These are phyloP conservation scores for Kalmusia sp. DNA, from an alignment of 2,329 filamentous ascomycete genomes.

Conservation along the genomic window DNA sequence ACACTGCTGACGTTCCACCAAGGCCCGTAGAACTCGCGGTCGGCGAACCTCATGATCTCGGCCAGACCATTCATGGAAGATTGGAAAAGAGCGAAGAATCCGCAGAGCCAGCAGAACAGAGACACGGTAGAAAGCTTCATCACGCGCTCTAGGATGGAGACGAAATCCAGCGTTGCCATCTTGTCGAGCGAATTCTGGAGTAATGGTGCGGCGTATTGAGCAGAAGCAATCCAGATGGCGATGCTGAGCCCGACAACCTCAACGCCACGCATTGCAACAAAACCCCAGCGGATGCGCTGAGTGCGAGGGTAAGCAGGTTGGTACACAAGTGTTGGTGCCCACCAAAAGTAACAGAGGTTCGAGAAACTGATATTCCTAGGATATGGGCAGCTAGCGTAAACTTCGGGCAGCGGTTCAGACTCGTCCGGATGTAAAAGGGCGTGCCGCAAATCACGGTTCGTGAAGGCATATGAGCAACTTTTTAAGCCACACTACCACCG, in stretches of 20 bases:
- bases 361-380: slow-evolving; percentile 86
- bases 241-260: slow-evolving; percentile 81
- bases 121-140: slow-evolving; percentile 97
- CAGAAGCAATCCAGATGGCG: slow-evolving; percentile 94
- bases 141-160: slow-evolving; percentile 84
- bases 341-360: slow-evolving; percentile 96
- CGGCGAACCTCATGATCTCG: slow-evolving; percentile 87
- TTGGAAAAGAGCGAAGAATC: slow-evolving; percentile 97
- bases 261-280: slow-evolving; percentile 80
- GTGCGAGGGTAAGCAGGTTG: slow-evolving; percentile 95
- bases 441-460: slow-evolving; percentile 92
- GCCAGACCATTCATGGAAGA: slow-evolving; percentile 89
- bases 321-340: slow-evolving; percentile 94
- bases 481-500: slow-evolving; percentile 96
- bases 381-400: slow-evolving; percentile 86
- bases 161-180: slow-evolving; percentile 79
- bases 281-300: slow-evolving; percentile 80
- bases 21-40: slow-evolving; percentile 93
- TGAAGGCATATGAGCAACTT: slow-evolving; percentile 93
- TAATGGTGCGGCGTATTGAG: slow-evolving; percentile 91
- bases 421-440: slow-evolving; percentile 83
- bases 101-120: slow-evolving; percentile 94
- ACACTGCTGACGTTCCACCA: slow-evolving; percentile 92
- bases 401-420: slow-evolving; percentile 74
- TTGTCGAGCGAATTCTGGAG: slow-evolving; percentile 89